These are phyloP conservation scores for Diphasiastrum complanatum DNA, from an alignment of 83 land plant genomes.

Conservation along the genomic window DNA sequence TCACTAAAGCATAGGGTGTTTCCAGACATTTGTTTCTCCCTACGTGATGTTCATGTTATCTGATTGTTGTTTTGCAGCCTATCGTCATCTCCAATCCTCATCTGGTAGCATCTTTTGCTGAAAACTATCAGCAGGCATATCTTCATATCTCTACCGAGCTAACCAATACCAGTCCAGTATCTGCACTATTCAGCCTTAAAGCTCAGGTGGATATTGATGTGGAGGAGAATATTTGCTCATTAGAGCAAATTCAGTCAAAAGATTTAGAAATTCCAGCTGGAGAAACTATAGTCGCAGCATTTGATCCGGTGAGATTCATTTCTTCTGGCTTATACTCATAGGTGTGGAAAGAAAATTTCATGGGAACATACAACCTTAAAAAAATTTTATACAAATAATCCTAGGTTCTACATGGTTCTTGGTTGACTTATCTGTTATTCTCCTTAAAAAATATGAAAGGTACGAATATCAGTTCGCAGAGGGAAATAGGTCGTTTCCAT, in stretches of 20 bases:
- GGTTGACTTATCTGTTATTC: no score
- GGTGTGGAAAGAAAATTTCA: background rate
- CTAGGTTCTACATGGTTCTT: no score
- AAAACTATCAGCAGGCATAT: constrained; percentile 58
- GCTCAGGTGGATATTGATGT: constrained; percentile 60
- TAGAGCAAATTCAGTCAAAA: constrained; percentile 66
- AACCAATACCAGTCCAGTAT: constrained; percentile 50
- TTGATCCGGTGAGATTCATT: constrained; percentile 54
- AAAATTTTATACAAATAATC: no score
- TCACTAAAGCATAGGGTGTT: no score
- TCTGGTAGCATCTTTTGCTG: constrained; percentile 81
- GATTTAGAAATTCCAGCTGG: constrained; percentile 47
- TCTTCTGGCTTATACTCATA: background rate
- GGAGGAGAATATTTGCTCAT: constrained; percentile 48
- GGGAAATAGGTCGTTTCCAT: no score
- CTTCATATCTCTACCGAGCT: constrained; percentile 62
- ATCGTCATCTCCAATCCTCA: constrained; percentile 87
- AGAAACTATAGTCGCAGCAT: constrained; percentile 42
- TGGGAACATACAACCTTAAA: background rate
- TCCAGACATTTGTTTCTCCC: no score
- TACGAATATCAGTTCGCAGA: no score
- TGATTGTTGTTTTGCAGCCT: no score
- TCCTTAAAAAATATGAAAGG: no score
- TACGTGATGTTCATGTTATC: no score
- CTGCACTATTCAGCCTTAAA: constrained; percentile 55